Percentiles rank a stretch among this genome's conserved stretches.
phyloP scores from a whole-genome alignment of 164 flowering plant genomes.

The Macadamia tetraphylla region DNA sequence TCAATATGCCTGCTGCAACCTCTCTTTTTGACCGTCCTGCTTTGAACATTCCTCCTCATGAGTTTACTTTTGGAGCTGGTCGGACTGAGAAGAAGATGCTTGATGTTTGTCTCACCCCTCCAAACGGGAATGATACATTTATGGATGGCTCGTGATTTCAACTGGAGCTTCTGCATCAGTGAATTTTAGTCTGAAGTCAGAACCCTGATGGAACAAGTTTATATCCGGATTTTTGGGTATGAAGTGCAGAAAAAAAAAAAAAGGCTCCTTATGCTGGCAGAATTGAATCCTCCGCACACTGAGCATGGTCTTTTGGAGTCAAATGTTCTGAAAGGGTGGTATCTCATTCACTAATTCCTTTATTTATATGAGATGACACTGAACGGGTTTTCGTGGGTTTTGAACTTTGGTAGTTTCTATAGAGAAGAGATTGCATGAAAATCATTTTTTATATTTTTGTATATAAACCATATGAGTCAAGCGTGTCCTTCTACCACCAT shows the following conservation, averaged over 20 bases:
- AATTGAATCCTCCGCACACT: too few species aligned
- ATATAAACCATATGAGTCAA: too few species aligned
- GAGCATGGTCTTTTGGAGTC: background rate
- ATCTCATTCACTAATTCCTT: slow-evolving; percentile 2
- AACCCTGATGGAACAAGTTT: background rate
- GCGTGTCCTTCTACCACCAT: too few species aligned
- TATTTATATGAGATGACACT: background rate
- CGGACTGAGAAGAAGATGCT: slow-evolving; percentile 20
- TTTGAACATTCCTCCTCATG: slow-evolving; percentile 40
- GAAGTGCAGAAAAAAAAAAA: background rate
- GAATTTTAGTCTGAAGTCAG: background rate
- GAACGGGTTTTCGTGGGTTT: background rate
- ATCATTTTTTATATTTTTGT: too few species aligned
- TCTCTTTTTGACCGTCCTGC: slow-evolving; percentile 52
- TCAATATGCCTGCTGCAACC: slow-evolving; percentile 27
- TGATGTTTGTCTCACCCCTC: slow-evolving; percentile 11
- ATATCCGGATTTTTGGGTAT: background rate
- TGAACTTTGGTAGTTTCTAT: background rate
- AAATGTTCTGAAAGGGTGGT: slow-evolving; percentile 1
- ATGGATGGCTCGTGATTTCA: slow-evolving; percentile 40
- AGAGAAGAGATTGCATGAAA: background rate
- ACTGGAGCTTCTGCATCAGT: background rate
- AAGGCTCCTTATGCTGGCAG: background rate
- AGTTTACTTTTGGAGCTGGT: slow-evolving; percentile 67
- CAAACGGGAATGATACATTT: slow-evolving; percentile 28